Percentiles rank a stretch among this genome's conserved stretches.
Evolutionary conservation across 352 stramenopile genomes (phyloP).

Genomic region (Pythium dissimile): DNA sequence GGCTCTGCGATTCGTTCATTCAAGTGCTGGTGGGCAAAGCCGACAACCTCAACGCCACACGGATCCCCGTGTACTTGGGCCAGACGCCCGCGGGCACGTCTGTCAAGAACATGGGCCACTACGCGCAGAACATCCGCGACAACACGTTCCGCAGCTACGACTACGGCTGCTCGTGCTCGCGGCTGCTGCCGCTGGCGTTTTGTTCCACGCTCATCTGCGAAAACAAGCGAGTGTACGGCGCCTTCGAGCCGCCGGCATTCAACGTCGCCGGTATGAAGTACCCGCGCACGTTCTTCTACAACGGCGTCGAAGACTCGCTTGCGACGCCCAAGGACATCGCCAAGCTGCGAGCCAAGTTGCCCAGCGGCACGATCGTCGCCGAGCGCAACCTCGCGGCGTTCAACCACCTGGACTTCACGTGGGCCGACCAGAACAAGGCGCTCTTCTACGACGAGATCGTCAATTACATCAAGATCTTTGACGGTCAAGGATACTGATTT

Average conservation of each 20-base stretch:
- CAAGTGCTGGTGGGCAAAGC: conserved; percentile 37
- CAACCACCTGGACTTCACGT: conserved; percentile 69
- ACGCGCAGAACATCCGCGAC: conserved; percentile 49
- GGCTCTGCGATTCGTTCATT: conserved; percentile 33
- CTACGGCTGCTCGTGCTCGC: conserved; percentile 44
- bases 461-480: background rate
- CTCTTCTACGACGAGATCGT: conserved; percentile 8
- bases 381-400: conserved; percentile 38
- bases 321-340: conserved; percentile 39
- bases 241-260: conserved; percentile 30
- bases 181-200: conserved; percentile 25
- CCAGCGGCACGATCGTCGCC: conserved; percentile 41
- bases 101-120: conserved; percentile 64
- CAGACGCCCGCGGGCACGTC: conserved; percentile 50
- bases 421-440: conserved; percentile 25
- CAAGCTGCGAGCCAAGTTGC: conserved; percentile 39
- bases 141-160: conserved; percentile 51
- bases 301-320: conserved; percentile 47
- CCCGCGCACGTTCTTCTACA: conserved; percentile 48
- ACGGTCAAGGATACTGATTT: background rate
- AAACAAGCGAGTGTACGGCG: conserved; percentile 48
- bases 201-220: conserved; percentile 43
- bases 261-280: conserved; percentile 43
- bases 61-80: conserved; percentile 51
- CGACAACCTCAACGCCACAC: conserved; percentile 39